These are phyloP conservation scores for Solanum neorickii DNA, from an alignment of 257 asterid species.

Conservation along the genomic window DNA sequence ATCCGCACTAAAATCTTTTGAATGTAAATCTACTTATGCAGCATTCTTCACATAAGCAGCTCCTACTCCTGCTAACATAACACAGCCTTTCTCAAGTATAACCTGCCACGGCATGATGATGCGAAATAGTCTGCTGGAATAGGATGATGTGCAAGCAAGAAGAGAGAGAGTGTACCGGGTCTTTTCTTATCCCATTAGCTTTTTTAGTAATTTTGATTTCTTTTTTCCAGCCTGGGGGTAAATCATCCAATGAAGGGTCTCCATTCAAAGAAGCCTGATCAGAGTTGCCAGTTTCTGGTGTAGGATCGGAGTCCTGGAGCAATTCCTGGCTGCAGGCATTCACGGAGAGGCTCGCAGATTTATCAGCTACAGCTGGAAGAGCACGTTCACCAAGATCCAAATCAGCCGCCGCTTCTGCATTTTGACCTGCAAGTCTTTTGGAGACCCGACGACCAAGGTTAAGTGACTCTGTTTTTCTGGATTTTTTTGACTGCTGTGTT, in stretches of 20 bases:
- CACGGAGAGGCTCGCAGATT: background rate
- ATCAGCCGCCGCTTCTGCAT: conserved; percentile 12
- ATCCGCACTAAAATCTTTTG: background rate
- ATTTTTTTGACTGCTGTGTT: background rate
- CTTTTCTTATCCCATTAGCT: conserved; percentile 26
- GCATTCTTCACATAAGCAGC: background rate
- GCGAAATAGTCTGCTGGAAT: background rate
- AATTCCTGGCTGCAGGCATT: background rate
- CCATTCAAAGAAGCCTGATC: background rate
- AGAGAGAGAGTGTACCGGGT: conserved; percentile 34
- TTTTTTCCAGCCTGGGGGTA: conserved; percentile 73
- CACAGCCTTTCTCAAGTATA: background rate
- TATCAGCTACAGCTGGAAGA: conserved; percentile 9
- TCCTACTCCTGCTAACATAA: background rate
- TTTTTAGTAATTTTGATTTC: conserved; percentile 32
- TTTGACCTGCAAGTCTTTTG: conserved; percentile 23
- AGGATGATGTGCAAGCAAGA: background rate
- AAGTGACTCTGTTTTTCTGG: background rate
- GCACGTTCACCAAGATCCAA: conserved; percentile 8
- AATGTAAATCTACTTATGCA: background rate
- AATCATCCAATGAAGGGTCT: conserved; percentile 18
- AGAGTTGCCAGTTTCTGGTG: background rate
- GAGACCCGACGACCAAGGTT: conserved; percentile 15
- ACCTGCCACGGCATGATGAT: background rate
- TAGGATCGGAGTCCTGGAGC: background rate